Base-by-base conservation (phyloP, 1,284 basidiomycete genomes). In the Apiotrichum brassicae region DNA sequence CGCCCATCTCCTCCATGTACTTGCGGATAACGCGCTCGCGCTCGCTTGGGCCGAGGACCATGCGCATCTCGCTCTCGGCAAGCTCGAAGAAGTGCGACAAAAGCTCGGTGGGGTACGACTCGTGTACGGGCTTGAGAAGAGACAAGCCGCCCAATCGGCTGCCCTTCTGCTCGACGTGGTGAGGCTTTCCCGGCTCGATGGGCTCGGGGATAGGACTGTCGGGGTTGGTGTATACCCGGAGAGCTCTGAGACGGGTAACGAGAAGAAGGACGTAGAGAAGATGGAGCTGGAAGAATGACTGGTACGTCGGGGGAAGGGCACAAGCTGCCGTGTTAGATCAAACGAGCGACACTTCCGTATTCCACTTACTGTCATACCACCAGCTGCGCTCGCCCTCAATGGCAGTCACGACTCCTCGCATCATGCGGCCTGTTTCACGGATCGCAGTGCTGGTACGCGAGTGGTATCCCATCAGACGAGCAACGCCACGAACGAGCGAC, bases 11-110 rank as follows among this genome's bases (percentile, higher is more conserved):
- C 49, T 86, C 85, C 88, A 98, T 87, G 72, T 97, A 91, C 41
- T 84, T 83, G 48, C 83, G 84, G 52, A 98, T 84, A 30, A 94
- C 79, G 6, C 84, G 76, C 68, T 89, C 83, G 43, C 92, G 83
- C 26, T 85, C 85, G 32, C 79, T 76, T 9, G 76, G 50, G 65
- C 78, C 82, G 53, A 93, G 81, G 59, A 95, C 80, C 49, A 82
- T 72, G 18, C 93, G 84, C 61, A 97, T 86, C 53, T 93, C 85
- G 63, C 87, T 85, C 67, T 97, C 94, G 56, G 91, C 81, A 68
- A 98, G 90, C 60, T 93, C 79, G 78, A 98, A 98, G 76, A 94
- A 95, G 74, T 97, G 91, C 72, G 94, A 91, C 58, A 97, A 79
- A 48, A 97, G 78, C 42, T 84, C 88, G 34, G 59, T 58, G 33